Percentiles rank a stretch among this genome's conserved stretches.
phyloP scores from a whole-genome alignment of 1,139 yeast species.

The Yamadazyma blattariae region DNA sequence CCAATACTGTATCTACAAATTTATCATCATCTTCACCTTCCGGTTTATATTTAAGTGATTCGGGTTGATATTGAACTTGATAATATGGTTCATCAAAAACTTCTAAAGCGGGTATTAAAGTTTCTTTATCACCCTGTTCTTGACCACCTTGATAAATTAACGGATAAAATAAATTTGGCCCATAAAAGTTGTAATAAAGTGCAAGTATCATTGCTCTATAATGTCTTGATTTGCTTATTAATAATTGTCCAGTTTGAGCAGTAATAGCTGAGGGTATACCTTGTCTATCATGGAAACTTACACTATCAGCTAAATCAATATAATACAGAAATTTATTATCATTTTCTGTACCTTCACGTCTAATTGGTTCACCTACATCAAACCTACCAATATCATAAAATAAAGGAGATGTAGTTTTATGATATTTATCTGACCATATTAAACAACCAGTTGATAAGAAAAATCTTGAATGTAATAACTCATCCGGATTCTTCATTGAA shows the following conservation, averaged over 20 bases:
- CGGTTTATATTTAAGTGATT: constrained; percentile 23
- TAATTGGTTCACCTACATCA: constrained; percentile 26
- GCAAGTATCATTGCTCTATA: constrained; percentile 49
- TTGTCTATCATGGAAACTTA: constrained; percentile 32
- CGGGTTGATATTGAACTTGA: constrained; percentile 21
- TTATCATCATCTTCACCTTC: constrained; percentile 15
- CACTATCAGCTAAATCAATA: constrained; percentile 8
- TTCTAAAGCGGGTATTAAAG: constrained; percentile 37
- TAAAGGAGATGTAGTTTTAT: constrained; percentile 31
- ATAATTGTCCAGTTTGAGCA: constrained; percentile 37
- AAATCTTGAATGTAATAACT: constrained; percentile 23
- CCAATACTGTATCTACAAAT: constrained; percentile 30
- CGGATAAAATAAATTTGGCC: constrained; percentile 35
- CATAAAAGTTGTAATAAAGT: constrained; percentile 51
- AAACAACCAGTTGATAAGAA: constrained; percentile 28
- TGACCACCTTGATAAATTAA: constrained; percentile 37
- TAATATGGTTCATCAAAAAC: constrained; percentile 35
- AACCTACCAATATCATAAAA: constrained; percentile 35
- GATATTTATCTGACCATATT: constrained; percentile 42
- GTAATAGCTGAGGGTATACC: constrained; percentile 28
- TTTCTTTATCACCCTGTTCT: constrained; percentile 40
- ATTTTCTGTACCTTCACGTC: constrained; percentile 30
- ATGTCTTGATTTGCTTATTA: constrained; percentile 51
- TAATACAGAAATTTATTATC: constrained; percentile 23
- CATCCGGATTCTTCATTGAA: constrained; percentile 32